phyloP scores from a whole-genome alignment of 2,329 filamentous ascomycete species.

The Exophiala lecanii-corni region DNA sequence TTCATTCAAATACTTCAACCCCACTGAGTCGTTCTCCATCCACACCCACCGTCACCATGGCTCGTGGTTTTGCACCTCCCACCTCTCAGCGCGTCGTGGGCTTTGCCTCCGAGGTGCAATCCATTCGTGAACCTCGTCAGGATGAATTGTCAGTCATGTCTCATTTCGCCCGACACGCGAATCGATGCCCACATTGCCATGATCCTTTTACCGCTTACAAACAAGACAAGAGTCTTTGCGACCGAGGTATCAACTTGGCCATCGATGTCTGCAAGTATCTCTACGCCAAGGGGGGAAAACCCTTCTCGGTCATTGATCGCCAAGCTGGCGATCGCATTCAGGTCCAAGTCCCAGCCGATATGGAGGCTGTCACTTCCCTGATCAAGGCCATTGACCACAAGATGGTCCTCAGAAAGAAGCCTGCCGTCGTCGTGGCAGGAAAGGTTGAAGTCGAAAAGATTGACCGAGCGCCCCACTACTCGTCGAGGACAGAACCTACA shows the following conservation, averaged over 20 bases:
- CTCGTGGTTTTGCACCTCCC: conserved; percentile 11
- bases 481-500: not conserved
- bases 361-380: conserved; percentile 33
- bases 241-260: conserved; percentile 32
- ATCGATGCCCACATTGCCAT: conserved; percentile 31
- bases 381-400: conserved; percentile 42
- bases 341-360: conserved; percentile 40
- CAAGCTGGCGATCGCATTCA: conserved; percentile 32
- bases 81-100: conserved; percentile 21
- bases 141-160: conserved; percentile 36
- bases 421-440: conserved; percentile 6
- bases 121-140: conserved; percentile 27
- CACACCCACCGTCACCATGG: conserved; percentile 19
- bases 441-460: conserved; percentile 1
- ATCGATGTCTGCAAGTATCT: conserved; percentile 34
- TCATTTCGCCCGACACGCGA: conserved; percentile 33
- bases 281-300: conserved; percentile 33
- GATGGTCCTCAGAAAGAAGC: conserved; percentile 25
- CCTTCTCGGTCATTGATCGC: conserved; percentile 41
- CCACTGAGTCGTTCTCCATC: conserved; percentile 15
- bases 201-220: conserved; percentile 30
- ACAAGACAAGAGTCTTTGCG: conserved; percentile 32
- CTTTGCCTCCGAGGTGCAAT: conserved; percentile 23
- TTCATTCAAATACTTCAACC: conserved; percentile 20
- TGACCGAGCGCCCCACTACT: conserved; percentile 7